Percentiles rank a stretch among this genome's conserved stretches.
Conservation (phyloP, 345 rosid genomes). For the Ceriops decandra region DNA sequence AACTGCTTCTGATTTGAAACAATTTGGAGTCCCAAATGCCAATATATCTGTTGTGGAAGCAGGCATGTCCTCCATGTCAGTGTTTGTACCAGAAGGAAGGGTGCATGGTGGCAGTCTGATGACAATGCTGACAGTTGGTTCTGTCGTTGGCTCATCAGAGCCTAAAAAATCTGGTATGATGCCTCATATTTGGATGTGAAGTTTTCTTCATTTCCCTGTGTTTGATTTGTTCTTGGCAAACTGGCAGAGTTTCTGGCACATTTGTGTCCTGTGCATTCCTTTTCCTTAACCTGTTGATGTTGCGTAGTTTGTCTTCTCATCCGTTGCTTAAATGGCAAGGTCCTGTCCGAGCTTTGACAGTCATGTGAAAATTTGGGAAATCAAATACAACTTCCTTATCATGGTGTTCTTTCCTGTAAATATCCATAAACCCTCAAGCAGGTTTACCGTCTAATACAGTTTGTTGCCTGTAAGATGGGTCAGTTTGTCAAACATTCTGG, state of each 20-base stretch:
- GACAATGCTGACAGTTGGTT: slow-evolving; percentile 59
- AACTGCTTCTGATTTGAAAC: slow-evolving; percentile 37
- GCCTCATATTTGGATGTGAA: slow-evolving; percentile 52
- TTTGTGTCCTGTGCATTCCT: slow-evolving; percentile 10
- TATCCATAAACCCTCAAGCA: slow-evolving; percentile 19
- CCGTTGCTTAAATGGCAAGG: slow-evolving; percentile 17
- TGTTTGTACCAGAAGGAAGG: slow-evolving; percentile 74
- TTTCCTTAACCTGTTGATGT: slow-evolving; percentile 18
- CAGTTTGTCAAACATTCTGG: slow-evolving; percentile 14
- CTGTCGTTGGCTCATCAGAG: slow-evolving; percentile 30
- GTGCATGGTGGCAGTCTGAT: slow-evolving; percentile 94
- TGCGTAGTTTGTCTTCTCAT: slow-evolving; percentile 15
- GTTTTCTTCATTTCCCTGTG: slow-evolving; percentile 16
- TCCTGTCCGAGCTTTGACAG: not conserved
- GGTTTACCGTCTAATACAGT: slow-evolving; percentile 33
- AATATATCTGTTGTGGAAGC: slow-evolving; percentile 24
- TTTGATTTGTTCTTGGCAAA: slow-evolving; percentile 12
- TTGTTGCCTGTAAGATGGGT: slow-evolving; percentile 26
- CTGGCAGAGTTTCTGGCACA: not conserved
- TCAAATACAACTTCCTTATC: slow-evolving; percentile 30
- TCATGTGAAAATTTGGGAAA: slow-evolving; percentile 13
- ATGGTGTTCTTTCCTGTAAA: slow-evolving; percentile 39
- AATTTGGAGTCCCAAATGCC: slow-evolving; percentile 25
- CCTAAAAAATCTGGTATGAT: slow-evolving; percentile 23
- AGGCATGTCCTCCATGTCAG: slow-evolving; percentile 26